phyloP scores from a whole-genome alignment of 139 green algal species.

The Chlorella vulgaris region DNA sequence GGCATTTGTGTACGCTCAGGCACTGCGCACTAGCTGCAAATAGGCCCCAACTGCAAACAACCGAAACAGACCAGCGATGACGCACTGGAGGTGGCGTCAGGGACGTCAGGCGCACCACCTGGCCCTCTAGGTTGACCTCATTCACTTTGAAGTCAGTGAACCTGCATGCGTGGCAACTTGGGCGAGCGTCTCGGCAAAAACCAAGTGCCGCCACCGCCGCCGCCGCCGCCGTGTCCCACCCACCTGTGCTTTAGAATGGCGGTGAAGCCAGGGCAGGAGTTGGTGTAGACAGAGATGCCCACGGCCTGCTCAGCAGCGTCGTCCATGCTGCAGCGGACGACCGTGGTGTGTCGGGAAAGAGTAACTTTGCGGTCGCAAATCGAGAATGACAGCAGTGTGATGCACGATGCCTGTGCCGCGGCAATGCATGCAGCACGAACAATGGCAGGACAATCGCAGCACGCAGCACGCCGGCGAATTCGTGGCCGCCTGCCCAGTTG shows the following conservation, averaged over 20 bases:
- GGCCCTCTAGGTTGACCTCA: conserved; percentile 68
- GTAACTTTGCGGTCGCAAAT: no score
- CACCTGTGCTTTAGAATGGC: conserved; percentile 81
- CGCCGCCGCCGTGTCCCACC: not conserved
- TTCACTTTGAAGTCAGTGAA: conserved; percentile 88
- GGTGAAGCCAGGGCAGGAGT: conserved; percentile 54
- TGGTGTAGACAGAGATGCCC: conserved; percentile 42
- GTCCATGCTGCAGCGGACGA: not conserved
- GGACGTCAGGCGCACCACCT: conserved; percentile 61
- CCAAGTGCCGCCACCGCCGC: no score
- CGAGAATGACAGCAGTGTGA: no score
- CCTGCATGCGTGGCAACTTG: no score
- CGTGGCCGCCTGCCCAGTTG: no score
- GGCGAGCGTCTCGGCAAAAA: no score
- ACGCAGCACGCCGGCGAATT: no score
- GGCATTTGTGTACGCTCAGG: not conserved
- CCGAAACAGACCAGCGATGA: not conserved
- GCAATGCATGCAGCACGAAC: no score
- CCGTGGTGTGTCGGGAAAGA: no score
- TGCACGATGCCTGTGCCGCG: no score
- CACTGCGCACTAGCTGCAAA: not conserved
- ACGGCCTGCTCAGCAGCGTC: conserved; percentile 33
- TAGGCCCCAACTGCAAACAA: not conserved
- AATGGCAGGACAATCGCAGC: no score
- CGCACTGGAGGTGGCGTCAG: not conserved